Evolutionary conservation across 2,329 filamentous ascomycete species (phyloP), one percentile per base, ranked within the genome.

Genomic region (Graphilbum sp.): DNA sequence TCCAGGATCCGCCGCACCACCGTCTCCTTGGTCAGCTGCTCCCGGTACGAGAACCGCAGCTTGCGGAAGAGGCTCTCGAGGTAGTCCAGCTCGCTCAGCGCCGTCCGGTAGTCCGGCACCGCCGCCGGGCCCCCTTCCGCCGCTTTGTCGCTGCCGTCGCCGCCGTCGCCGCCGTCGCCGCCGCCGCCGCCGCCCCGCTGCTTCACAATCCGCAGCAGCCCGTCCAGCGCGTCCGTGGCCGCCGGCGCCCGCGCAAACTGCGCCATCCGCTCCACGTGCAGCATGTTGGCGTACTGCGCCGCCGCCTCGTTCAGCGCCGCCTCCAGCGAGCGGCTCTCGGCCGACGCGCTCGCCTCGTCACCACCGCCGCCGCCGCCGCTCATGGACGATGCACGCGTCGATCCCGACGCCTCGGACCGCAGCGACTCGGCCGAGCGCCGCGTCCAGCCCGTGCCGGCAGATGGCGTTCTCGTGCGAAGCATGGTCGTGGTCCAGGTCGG

Each of bases 21-120:
- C 52, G 94, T 93, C 57, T 98, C 90, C 60, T 96, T 98, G 33
- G 88, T 96, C 45, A 96, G 86, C 64, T 96, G 90, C 60, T 98
- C 90, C 49, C 95, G 81, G 59, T 96, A 96, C 46, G 83, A 92
- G 64, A 96, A 96, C 49, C 88, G 84, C 30, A 96, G 69, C 61
- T 98, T 96, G 32, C 85, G 80, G 59, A 96, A 98, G 17, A 96
- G 72, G 59, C 95, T 87, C 61, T 83, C 85, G 63, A 96, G 95
- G 58, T 96, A 87, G 23, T 70, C 66, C 21, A 96, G 67, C 56
- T 96, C 88, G 36, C 38, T 38, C 6, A 47, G 42, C 0, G 43
- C 44, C 18, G 44, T 36, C 34, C 43, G 41, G 38, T 46, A 47
- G 32, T 44, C 44, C n/a, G n/a, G n/a, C n/a, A n/a, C n/a, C n/a